A percentile compares a stretch with the other conserved stretches of the same genome.
Conservation (phyloP, 768 basidiomycete genomes). For the Leucosporidium yakuticum region DNA sequence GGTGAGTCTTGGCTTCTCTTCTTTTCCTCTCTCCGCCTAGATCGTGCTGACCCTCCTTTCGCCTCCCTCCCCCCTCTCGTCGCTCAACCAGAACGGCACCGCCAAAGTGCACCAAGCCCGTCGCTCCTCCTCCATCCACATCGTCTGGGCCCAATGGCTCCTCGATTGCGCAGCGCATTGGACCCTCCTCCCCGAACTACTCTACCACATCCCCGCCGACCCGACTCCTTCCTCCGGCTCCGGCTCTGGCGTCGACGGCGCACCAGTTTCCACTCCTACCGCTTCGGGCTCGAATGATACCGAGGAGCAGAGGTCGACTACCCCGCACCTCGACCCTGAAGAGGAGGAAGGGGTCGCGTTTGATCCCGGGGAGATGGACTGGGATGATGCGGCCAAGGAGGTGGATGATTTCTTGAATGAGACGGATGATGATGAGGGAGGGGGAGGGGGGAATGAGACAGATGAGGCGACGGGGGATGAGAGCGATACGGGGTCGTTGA, state of each 20-base stretch:
- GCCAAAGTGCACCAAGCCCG: conserved; percentile 83
- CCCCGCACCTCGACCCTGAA: conserved; percentile 49
- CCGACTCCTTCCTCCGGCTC: not conserved
- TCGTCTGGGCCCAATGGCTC: conserved; percentile 88
- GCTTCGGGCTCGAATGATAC: conserved; percentile 41
- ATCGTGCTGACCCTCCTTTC: not conserved
- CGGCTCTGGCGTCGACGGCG: conserved; percentile 52
- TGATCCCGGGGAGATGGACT: conserved; percentile 59
- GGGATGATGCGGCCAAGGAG: conserved; percentile 78
- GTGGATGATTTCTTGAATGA: conserved; percentile 69
- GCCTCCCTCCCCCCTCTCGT: not conserved
- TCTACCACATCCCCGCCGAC: conserved; percentile 52
- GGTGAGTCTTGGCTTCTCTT: conserved; percentile 48
- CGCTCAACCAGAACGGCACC: conserved; percentile 62
- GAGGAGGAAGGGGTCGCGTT: conserved; percentile 28
- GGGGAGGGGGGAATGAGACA: not conserved
- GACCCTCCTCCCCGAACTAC: conserved; percentile 68
- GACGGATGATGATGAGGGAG: conserved; percentile 34
- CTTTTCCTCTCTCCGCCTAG: conserved; percentile 13
- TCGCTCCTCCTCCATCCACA: conserved; percentile 65
- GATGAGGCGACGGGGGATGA: conserved; percentile 11
- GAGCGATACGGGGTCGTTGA: not conserved
- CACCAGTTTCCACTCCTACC: conserved; percentile 30
- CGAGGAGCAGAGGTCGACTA: conserved; percentile 53
- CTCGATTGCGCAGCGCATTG: conserved; percentile 84